Percentiles rank a stretch among this genome's conserved stretches.
Evolutionary conservation across 2,329 filamentous ascomycete species (phyloP).

Genomic region (Ophiostoma fasciatum): DNA sequence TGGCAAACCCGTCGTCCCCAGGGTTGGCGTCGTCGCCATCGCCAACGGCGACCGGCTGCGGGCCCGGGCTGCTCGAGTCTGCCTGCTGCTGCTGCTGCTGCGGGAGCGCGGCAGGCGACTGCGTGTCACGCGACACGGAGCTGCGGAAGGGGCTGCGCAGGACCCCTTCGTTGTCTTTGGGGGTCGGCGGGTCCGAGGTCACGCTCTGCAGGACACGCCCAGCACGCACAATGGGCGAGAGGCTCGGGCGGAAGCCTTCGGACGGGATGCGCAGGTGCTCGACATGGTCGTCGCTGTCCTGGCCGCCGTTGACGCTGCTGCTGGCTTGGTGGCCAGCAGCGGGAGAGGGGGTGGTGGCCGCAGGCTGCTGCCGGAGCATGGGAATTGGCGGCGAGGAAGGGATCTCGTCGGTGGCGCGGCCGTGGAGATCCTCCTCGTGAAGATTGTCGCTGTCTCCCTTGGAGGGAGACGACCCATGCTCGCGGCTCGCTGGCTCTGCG

Average conservation of each 20-base stretch:
- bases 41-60: no score
- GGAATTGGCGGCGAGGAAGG: conserved; percentile 7
- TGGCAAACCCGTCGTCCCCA: neutral
- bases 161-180: conserved; percentile 33
- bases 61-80: conserved; percentile 1
- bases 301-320: no score
- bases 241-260: conserved; percentile 24
- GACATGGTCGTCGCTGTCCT: conserved; percentile 6
- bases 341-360: no score
- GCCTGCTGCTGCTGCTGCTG: neutral
- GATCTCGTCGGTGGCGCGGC: no score
- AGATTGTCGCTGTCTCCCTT: no score
- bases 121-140: conserved; percentile 18
- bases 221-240: conserved; percentile 44
- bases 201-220: conserved; percentile 42
- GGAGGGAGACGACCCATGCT: no score
- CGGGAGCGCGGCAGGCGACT: conserved; percentile 15
- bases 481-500: no score
- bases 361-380: conserved; percentile 12
- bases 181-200: conserved; percentile 43
- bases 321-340: no score
- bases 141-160: conserved; percentile 41
- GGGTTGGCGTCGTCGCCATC: no score
- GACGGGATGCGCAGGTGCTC: conserved; percentile 15
- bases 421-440: no score